Conservation (phyloP, 2,329 filamentous ascomycete genomes). For the Hymenoscyphus fraxineus region DNA sequence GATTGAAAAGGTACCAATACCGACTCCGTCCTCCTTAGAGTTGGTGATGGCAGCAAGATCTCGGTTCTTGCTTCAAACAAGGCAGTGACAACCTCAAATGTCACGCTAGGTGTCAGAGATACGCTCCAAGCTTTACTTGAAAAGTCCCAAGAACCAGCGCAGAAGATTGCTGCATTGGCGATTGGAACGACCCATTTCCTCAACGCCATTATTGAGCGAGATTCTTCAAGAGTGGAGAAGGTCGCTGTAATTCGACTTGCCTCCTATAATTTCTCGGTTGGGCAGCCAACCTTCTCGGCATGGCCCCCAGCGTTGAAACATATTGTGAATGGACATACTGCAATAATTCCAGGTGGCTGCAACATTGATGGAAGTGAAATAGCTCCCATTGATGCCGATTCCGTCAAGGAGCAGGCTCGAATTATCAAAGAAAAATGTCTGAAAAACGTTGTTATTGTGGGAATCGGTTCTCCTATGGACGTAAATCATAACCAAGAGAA, state of each 20-base stretch:
- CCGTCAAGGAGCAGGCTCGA: constrained; percentile 37
- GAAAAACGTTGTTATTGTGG: constrained; percentile 43
- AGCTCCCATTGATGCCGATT: constrained; percentile 39
- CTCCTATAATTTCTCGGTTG: constrained; percentile 46
- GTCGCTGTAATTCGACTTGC: constrained; percentile 44
- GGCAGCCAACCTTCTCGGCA: constrained; percentile 46
- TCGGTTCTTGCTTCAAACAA: constrained; percentile 28
- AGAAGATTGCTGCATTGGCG: constrained; percentile 20
- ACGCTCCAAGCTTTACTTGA: constrained; percentile 24
- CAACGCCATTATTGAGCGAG: constrained; percentile 6
- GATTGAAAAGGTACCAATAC: constrained; percentile 36
- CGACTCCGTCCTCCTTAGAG: constrained; percentile 10
- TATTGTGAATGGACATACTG: constrained; percentile 46
- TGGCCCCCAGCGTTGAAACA: constrained; percentile 42
- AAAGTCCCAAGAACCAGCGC: constrained; percentile 18
- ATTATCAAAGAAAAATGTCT: constrained; percentile 32
- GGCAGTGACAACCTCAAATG: constrained; percentile 27
- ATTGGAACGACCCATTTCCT: constrained; percentile 42
- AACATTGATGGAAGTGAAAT: constrained; percentile 46
- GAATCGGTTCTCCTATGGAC: constrained; percentile 56
- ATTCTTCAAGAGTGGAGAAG: constrained; percentile 34
- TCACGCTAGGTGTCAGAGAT: constrained; percentile 25
- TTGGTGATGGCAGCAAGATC: not conserved
- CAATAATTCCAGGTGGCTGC: constrained; percentile 45
- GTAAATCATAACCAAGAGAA: constrained; percentile 48